A percentile compares a stretch with the other conserved stretches of the same genome.
Conservation (phyloP, 768 basidiomycete species). For the Naganishia vishniacii region DNA sequence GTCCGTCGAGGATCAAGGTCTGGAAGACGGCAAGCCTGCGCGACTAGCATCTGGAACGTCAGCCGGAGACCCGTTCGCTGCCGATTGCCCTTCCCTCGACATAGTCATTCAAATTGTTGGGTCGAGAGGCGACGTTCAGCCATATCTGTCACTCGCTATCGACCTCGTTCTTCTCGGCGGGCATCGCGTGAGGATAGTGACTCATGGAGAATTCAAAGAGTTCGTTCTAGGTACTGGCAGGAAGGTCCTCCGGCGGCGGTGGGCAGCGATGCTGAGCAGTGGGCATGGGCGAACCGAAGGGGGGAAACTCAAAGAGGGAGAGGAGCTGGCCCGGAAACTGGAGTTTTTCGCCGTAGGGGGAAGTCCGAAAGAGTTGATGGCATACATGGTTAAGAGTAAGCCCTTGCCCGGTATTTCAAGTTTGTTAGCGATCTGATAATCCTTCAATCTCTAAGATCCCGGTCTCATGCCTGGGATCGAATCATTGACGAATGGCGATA, state of each 20-base stretch:
- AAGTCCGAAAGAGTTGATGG: slow-evolving; percentile 62
- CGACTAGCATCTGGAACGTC: background rate
- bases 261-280: background rate
- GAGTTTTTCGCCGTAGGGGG: slow-evolving; percentile 63
- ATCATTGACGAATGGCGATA: slow-evolving; percentile 61
- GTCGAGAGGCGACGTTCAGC: slow-evolving; percentile 64
- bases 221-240: slow-evolving; percentile 55
- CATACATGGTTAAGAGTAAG: slow-evolving; percentile 67
- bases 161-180: slow-evolving; percentile 53
- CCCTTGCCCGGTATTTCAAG: background rate
- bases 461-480: slow-evolving; percentile 61
- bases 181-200: slow-evolving; percentile 61
- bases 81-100: slow-evolving; percentile 53
- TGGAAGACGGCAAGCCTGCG: slow-evolving; percentile 29
- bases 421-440: background rate
- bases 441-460: slow-evolving; percentile 52
- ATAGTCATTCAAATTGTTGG: slow-evolving; percentile 67
- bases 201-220: slow-evolving; percentile 59
- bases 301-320: slow-evolving; percentile 7
- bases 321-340: slow-evolving; percentile 35
- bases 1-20: slow-evolving; percentile 55
- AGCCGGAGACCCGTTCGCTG: slow-evolving; percentile 27
- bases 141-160: slow-evolving; percentile 60
- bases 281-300: background rate
- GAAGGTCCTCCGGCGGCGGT: slow-evolving; percentile 5